Conservation (phyloP, 2,329 filamentous ascomycete species). For the Diaporthe sp. region DNA sequence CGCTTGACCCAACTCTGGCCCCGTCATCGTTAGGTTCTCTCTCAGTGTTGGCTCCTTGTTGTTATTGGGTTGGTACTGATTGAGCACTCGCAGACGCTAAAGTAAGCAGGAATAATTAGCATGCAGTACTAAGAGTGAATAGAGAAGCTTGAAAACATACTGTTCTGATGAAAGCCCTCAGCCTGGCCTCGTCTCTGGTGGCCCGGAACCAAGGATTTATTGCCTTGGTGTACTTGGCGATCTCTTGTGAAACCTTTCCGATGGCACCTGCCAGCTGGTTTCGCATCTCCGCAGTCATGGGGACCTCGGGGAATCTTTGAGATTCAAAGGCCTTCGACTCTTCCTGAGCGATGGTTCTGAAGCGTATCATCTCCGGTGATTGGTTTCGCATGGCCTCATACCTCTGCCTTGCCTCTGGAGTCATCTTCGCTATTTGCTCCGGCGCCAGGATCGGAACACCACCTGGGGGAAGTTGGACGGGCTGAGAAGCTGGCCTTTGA, state of each 20-base stretch:
- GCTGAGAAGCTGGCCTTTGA: constrained; percentile 42
- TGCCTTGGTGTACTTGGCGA: constrained; percentile 44
- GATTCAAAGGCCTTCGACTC: constrained; percentile 50
- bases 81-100: constrained; percentile 63
- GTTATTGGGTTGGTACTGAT: constrained; percentile 62
- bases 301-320: constrained; percentile 56
- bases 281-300: constrained; percentile 57
- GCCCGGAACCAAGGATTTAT: constrained; percentile 60
- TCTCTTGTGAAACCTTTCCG: constrained; percentile 48
- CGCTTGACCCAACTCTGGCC: constrained; percentile 61
- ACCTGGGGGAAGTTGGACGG: constrained; percentile 22
- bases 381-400: constrained; percentile 50
- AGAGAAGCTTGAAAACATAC: constrained; percentile 50
- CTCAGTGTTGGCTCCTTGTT: constrained; percentile 58
- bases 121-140: not conserved
- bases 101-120: constrained; percentile 45
- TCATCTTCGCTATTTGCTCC: constrained; percentile 53
- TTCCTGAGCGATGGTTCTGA: constrained; percentile 51
- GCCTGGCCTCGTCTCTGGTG: constrained; percentile 60
- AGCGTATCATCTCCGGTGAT: constrained; percentile 40
- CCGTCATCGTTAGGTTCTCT: constrained; percentile 62
- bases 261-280: constrained; percentile 57
- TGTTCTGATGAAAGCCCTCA: constrained; percentile 62
- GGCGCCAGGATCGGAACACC: constrained; percentile 32
- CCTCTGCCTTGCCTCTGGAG: constrained; percentile 56